Evolutionary conservation across 257 asterid genomes (phyloP).

Genomic region (Capsicum baccatum): DNA sequence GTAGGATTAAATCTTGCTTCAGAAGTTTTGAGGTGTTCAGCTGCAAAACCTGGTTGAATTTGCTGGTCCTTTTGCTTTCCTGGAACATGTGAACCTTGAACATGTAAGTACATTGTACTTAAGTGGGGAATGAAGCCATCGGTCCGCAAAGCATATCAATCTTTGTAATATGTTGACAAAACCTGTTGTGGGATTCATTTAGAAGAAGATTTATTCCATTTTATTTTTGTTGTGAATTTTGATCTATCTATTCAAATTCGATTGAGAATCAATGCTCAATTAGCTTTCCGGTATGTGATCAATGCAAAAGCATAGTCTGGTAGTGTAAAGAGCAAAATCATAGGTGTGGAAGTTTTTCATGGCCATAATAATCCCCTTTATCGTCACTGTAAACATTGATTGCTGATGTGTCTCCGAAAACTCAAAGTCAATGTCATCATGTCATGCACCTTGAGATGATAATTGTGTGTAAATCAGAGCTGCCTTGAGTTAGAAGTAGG

Average conservation of each 20-base stretch:
- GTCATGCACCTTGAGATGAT: constrained; percentile 49
- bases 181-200: constrained; percentile 34
- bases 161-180: constrained; percentile 44
- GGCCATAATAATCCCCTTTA: constrained; percentile 39
- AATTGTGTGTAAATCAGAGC: constrained; percentile 34
- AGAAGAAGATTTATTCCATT: constrained; percentile 30
- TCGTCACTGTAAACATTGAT: constrained; percentile 46
- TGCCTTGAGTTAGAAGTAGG: not conserved
- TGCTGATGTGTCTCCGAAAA: constrained; percentile 44
- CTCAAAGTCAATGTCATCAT: constrained; percentile 55
- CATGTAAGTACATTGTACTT: constrained; percentile 37
- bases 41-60: constrained; percentile 35
- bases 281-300: not conserved
- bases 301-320: not conserved
- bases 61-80: constrained; percentile 38
- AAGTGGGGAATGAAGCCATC: constrained; percentile 71
- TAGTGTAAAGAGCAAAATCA: too few relatives aligned
- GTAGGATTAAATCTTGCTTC: constrained; percentile 31
- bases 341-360: not conserved
- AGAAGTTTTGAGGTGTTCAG: constrained; percentile 33
- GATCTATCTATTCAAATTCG: not conserved
- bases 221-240: constrained; percentile 29
- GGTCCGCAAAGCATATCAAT: constrained; percentile 57
- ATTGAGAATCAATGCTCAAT: not conserved
- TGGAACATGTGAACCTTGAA: constrained; percentile 41